Evolutionary conservation across 2,329 filamentous ascomycete species (phyloP), one percentile per base, ranked within the genome.

Genomic region (Aspergillus amoenus): DNA sequence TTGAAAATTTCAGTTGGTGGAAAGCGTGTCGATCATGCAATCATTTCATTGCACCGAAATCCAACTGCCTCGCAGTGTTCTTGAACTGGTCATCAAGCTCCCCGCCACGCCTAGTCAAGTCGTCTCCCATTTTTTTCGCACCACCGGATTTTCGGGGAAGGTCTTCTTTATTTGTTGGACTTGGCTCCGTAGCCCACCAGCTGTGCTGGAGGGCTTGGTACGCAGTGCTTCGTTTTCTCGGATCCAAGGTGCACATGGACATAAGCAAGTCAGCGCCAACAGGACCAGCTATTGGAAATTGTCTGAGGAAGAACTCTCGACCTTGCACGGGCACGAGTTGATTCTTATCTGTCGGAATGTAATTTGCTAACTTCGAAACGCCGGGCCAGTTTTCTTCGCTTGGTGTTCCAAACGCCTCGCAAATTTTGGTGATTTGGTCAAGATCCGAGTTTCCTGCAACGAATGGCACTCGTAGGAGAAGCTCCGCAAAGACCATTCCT

Each of bases 361-460:
- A 99, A 58, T 88, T 88, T 13, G 87, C 86, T 11, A 99, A 80
- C 61, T 86, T 86, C 4, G 87, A 87, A 7, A 99, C 93, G 27
- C 93, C 93, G 1, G 94, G 93, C 94, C 94, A 99, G 71, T 92
- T 93, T 15, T 94, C 90, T 71, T 99, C 94, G 4, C 87, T 94
- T 0, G 94, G 94, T 0, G 92, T 95, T 57, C 94, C 94, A 62
- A 97, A 86, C 53, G 88, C 87, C 68, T 91, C 86, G 70, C 88
- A 91, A 62, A 97, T 95, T 64, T 93, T 83, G 57, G 85, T 82
- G 64, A 97, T 84, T 78, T 97, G 93, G 68, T 93, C 86, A 61
- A 97, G 81, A 71, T 97, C 94, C 2, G 86, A 90, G 70, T 90
- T 88, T 2, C 91, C 92, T 1, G 90, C 87, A 56, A 97, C 83